Conservation (phyloP, 495 filamentous ascomycete species). For the Immersiella caudata region DNA sequence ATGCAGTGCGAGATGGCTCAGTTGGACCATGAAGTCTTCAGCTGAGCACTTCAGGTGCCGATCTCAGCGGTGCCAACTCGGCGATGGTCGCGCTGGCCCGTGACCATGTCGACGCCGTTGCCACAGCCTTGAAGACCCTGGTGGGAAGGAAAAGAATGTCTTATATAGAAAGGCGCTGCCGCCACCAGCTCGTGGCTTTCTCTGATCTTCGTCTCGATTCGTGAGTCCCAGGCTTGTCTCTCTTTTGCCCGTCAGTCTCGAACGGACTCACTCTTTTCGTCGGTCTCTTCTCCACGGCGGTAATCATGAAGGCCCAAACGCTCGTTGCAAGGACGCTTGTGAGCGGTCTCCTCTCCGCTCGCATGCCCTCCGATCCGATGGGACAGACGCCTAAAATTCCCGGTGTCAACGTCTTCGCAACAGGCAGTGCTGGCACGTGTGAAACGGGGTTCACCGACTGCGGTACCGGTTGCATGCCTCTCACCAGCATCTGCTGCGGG, state of each 20-base stretch:
- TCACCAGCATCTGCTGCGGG: neutral
- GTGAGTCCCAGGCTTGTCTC: neutral
- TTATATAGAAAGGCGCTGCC: neutral
- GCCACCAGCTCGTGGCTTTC: neutral
- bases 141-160: neutral
- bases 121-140: neutral
- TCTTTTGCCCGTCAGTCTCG: neutral
- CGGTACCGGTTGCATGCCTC: neutral
- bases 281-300: neutral
- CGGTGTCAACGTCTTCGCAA: neutral
- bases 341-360: neutral
- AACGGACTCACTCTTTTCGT: neutral
- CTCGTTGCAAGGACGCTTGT: neutral
- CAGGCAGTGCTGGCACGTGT: neutral
- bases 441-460: neutral
- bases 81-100: neutral
- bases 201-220: neutral
- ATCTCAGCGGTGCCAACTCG: neutral
- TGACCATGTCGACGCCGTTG: too few species aligned
- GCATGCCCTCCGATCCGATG: neutral
- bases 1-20: neutral
- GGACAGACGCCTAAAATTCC: neutral
- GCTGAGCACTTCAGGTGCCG: neutral
- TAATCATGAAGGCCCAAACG: neutral
- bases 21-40: neutral